A percentile compares a stretch with the other conserved stretches of the same genome.
Conservation (phyloP, 371 early-diverging fungal genomes). For the Saksenaea vasiformis region DNA sequence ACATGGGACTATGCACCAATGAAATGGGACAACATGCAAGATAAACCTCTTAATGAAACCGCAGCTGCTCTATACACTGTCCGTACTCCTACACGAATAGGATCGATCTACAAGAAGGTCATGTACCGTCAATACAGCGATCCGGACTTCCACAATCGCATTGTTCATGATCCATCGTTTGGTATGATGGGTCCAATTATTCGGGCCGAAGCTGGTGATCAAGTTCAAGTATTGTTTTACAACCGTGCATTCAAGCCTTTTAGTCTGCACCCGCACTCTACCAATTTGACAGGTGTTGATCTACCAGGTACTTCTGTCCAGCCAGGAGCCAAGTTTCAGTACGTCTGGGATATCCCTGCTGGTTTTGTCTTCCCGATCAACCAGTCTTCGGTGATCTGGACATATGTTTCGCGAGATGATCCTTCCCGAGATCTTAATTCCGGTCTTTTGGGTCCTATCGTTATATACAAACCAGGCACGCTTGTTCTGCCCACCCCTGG, state of each 20-base stretch:
- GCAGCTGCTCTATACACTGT: constrained; percentile 32
- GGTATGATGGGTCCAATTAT: constrained; percentile 54
- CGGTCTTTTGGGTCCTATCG: constrained; percentile 50
- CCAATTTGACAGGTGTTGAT: constrained; percentile 2
- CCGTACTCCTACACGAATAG: constrained; percentile 34
- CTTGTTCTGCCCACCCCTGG: constrained; percentile 33
- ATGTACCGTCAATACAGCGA: constrained; percentile 49
- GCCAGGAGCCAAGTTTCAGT: constrained; percentile 37
- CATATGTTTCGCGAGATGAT: constrained; percentile 41
- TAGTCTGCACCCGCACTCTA: constrained; percentile 49
- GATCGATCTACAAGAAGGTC: constrained; percentile 43
- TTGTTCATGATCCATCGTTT: constrained; percentile 37
- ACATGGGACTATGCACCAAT: constrained; percentile 56
- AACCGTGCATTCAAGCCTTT: constrained; percentile 46
- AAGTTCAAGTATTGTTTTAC: constrained; percentile 38
- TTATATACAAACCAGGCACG: constrained; percentile 43
- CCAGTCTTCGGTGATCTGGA: constrained; percentile 45
- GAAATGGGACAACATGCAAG: constrained; percentile 36
- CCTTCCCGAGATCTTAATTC: constrained; percentile 42
- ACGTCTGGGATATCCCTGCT: constrained; percentile 51
- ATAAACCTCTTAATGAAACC: constrained; percentile 32
- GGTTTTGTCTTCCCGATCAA: constrained; percentile 26
- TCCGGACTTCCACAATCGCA: constrained; percentile 24
- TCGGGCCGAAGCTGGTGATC: constrained; percentile 56
- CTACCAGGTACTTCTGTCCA: constrained; percentile 28